Conservation (phyloP, 2,329 filamentous ascomycete species). For the Ramichloridium luteum region DNA sequence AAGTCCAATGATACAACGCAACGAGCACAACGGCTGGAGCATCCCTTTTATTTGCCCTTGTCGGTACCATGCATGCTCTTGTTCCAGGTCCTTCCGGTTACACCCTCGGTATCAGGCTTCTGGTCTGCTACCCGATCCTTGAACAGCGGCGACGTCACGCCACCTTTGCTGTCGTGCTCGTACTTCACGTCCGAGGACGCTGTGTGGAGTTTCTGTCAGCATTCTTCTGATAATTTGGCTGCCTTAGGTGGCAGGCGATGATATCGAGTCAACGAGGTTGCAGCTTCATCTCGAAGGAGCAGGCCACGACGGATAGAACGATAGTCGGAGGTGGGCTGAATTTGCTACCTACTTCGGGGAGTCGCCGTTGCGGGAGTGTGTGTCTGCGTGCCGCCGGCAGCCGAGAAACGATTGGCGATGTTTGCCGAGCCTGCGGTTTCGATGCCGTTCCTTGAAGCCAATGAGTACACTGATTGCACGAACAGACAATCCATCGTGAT, state of each 20-base stretch:
- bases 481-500: slow-evolving; percentile 1
- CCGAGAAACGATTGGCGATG: slow-evolving; percentile 24
- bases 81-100: slow-evolving; percentile 20
- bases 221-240: too few species aligned
- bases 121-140: slow-evolving; percentile 22
- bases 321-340: not conserved
- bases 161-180: slow-evolving; percentile 15
- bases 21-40: not conserved
- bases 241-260: slow-evolving; percentile 13
- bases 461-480: not conserved
- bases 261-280: slow-evolving; percentile 5
- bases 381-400: slow-evolving; percentile 24
- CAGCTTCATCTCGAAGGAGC: not conserved
- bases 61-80: slow-evolving; percentile 23
- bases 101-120: slow-evolving; percentile 13
- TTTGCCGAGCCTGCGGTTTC: slow-evolving; percentile 25
- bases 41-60: slow-evolving; percentile 23
- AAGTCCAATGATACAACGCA: too few species aligned
- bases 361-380: slow-evolving; percentile 26
- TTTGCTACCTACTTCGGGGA: slow-evolving; percentile 17
- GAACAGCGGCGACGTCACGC: slow-evolving; percentile 22
- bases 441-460: slow-evolving; percentile 17
- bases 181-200: not conserved
- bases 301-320: not conserved
- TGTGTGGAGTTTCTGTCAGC: not conserved